Percentiles rank a stretch among this genome's conserved stretches.
phyloP scores from a whole-genome alignment of 2,329 filamentous ascomycete species.

The Beauveria rudraprayagi region DNA sequence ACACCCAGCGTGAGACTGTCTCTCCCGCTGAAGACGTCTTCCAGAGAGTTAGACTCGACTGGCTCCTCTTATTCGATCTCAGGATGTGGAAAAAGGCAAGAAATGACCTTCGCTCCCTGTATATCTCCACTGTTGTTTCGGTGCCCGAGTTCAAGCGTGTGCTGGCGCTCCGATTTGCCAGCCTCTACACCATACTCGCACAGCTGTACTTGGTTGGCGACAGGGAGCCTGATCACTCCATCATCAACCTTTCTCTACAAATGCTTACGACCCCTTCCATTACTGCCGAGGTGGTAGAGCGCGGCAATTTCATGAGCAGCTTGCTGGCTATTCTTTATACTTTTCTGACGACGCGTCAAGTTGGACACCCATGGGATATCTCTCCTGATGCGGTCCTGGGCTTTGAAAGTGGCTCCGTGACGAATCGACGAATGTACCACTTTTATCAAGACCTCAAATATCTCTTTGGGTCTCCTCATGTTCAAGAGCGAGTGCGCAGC shows the following conservation, averaged over 20 bases:
- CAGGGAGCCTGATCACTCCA: conserved; percentile 93
- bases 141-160: conserved; percentile 95
- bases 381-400: conserved; percentile 78
- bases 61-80: conserved; percentile 88
- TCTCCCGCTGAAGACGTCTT: conserved; percentile 80
- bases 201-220: conserved; percentile 95
- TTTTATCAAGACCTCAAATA: conserved; percentile 95
- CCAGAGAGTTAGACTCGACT: conserved; percentile 83
- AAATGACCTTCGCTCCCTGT: conserved; percentile 82
- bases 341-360: conserved; percentile 90
- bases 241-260: conserved; percentile 94
- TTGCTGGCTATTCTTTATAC: conserved; percentile 96
- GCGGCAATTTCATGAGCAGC: conserved; percentile 92
- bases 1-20: conserved; percentile 52
- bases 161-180: conserved; percentile 85
- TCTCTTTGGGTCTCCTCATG: conserved; percentile 78
- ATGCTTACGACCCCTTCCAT: conserved; percentile 96
- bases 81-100: conserved; percentile 94
- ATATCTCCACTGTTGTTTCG: conserved; percentile 92
- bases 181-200: conserved; percentile 85
- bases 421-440: conserved; percentile 92
- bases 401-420: conserved; percentile 90
- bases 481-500: conserved; percentile 73
- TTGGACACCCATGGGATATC: conserved; percentile 86
- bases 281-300: conserved; percentile 87